These are phyloP conservation scores for Leccinum imitatum DNA, from an alignment of 768 basidiomycete genomes.

Conservation along the genomic window DNA sequence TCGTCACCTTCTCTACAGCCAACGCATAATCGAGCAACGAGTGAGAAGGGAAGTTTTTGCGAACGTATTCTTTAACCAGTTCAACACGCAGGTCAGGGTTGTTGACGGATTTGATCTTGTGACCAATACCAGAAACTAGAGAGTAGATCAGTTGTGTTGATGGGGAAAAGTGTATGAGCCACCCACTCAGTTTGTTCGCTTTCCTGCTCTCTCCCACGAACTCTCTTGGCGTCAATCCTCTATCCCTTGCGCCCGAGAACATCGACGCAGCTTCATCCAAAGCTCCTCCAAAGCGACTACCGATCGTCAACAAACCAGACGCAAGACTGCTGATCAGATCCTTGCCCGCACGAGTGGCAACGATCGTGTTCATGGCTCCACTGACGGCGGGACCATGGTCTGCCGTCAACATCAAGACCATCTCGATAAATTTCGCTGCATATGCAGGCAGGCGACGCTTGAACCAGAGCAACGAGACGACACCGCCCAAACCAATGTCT, in stretches of 20 bases:
- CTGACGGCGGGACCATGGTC: slow-evolving; percentile 99
- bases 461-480: slow-evolving; percentile 96
- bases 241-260: slow-evolving; percentile 91
- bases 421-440: slow-evolving; percentile 99
- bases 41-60: slow-evolving; percentile 95
- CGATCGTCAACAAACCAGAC: slow-evolving; percentile 96
- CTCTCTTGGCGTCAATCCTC: slow-evolving; percentile 94
- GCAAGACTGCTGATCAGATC: slow-evolving; percentile 96
- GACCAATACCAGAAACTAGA: slow-evolving; percentile 92
- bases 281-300: slow-evolving; percentile 97
- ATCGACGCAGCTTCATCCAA: slow-evolving; percentile 96
- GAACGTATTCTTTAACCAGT: slow-evolving; percentile 93
- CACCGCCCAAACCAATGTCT: slow-evolving; percentile 95
- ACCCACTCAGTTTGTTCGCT: slow-evolving; percentile 86
- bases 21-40: slow-evolving; percentile 91
- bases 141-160: slow-evolving; percentile 7
- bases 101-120: slow-evolving; percentile 99
- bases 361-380: slow-evolving; percentile 99
- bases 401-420: slow-evolving; percentile 99
- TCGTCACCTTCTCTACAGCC: slow-evolving; percentile 96
- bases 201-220: slow-evolving; percentile 94
- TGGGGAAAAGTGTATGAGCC: neutral
- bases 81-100: slow-evolving; percentile 93
- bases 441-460: slow-evolving; percentile 89
- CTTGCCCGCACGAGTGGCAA: slow-evolving; percentile 98